These are phyloP conservation scores for Basipetospora chlamydospora DNA, from an alignment of 2,329 filamentous ascomycete genomes.

Conservation along the genomic window DNA sequence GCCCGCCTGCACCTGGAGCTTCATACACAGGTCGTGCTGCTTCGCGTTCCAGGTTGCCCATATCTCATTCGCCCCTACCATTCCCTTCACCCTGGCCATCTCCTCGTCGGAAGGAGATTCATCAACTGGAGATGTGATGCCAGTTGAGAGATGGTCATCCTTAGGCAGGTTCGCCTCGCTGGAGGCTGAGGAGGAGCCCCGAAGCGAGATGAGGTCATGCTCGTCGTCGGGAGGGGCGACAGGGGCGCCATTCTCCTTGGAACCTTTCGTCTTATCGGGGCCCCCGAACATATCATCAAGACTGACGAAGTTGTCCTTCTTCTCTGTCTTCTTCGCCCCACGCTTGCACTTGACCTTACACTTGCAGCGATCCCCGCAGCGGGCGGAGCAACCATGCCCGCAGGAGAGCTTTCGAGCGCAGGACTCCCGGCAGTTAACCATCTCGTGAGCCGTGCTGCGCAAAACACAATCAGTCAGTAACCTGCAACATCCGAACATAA, in stretches of 20 bases:
- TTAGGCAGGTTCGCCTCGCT: too few species aligned
- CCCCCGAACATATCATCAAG: conserved; percentile 2
- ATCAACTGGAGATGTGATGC: too few species aligned
- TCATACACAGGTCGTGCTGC: too few species aligned
- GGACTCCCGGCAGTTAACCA: background rate
- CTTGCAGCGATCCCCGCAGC: conserved; percentile 2
- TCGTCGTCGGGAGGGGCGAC: too few species aligned
- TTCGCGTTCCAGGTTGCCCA: too few species aligned
- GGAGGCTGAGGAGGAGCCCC: too few species aligned
- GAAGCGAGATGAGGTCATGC: too few species aligned
- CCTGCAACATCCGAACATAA: background rate
- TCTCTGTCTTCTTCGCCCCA: background rate
- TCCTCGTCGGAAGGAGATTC: too few species aligned
- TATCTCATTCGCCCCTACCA: too few species aligned
- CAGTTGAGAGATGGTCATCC: too few species aligned
- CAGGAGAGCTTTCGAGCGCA: conserved; percentile 3
- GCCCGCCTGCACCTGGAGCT: too few species aligned
- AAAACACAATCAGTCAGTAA: background rate
- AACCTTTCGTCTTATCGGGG: background rate
- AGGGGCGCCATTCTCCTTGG: background rate
- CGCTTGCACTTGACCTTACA: background rate
- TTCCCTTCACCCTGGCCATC: too few species aligned
- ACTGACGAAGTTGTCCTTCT: background rate
- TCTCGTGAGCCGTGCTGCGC: background rate
- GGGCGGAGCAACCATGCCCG: conserved; percentile 2